phyloP scores from a whole-genome alignment of 192 early-diverging fungal species.

The Coemansia sp. region DNA sequence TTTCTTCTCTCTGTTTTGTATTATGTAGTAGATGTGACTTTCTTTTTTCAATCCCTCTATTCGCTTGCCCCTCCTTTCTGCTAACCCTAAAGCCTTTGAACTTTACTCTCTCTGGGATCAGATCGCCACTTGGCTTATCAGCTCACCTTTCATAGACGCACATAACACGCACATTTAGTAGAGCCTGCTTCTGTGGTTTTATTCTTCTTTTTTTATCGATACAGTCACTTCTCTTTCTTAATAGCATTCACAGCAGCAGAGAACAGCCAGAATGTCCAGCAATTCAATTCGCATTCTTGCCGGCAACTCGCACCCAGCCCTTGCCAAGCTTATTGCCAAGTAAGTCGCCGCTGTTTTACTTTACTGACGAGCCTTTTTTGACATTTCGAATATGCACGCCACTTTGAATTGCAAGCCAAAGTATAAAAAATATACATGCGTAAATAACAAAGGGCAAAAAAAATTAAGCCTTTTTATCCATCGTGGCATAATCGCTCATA shows the following conservation, averaged over 20 bases:
- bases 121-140: neutral
- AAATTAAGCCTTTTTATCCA: no score
- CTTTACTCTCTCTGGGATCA: neutral
- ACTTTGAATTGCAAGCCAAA: conserved; percentile 1
- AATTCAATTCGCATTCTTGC: conserved; percentile 97
- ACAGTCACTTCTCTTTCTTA: neutral
- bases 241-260: neutral
- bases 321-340: conserved; percentile 89
- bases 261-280: conserved; percentile 59
- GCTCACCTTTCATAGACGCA: neutral
- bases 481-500: no score
- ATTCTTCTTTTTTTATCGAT: neutral
- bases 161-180: neutral
- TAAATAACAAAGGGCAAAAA: no score
- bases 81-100: neutral
- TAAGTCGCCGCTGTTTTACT: conserved; percentile 49
- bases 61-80: neutral
- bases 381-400: neutral
- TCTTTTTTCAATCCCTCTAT: conserved; percentile 4
- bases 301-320: conserved; percentile 92
- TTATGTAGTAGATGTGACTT: conserved; percentile 8
- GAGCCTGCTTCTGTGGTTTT: neutral
- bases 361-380: neutral
- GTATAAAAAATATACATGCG: neutral
- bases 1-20: neutral